phyloP scores from a whole-genome alignment of 495 filamentous ascomycete genomes.

The Trichoderma gamsii region DNA sequence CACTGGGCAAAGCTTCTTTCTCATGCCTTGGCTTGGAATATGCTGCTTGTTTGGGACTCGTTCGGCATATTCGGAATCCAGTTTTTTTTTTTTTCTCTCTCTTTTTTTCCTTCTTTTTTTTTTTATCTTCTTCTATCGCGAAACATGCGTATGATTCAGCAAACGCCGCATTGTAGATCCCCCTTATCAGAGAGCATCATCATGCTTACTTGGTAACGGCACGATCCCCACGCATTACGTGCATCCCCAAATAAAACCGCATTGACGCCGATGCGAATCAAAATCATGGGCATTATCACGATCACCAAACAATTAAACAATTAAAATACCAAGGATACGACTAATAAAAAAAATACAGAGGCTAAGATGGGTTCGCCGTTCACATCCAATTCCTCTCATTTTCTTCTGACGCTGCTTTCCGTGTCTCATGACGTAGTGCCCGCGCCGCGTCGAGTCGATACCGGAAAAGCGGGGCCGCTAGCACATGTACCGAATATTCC shows the following conservation, averaged over 20 bases:
- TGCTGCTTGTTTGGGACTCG: background rate
- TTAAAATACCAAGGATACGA: background rate
- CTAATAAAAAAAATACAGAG: background rate
- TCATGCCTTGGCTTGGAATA: background rate
- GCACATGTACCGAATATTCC: no score
- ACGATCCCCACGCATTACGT: no score
- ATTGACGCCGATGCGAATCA: background rate
- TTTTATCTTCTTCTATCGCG: background rate
- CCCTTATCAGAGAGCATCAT: background rate
- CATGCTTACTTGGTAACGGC: background rate
- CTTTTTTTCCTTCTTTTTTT: background rate
- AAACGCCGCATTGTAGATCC: conserved; percentile 1
- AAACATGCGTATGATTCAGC: conserved; percentile 10
- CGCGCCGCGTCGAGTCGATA: no score
- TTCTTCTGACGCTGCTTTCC: background rate
- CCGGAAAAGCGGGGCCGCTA: no score
- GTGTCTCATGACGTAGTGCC: background rate
- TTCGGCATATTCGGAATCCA: conserved; percentile 6
- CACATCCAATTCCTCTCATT: background rate
- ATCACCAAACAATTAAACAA: background rate
- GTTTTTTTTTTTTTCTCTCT: background rate
- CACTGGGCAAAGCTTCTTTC: conserved; percentile 4
- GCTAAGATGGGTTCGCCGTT: background rate
- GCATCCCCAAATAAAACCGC: no score
- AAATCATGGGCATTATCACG: background rate